These are phyloP conservation scores for Colletotrichum shisoi DNA, from an alignment of 2,329 filamentous ascomycete species.

Conservation along the genomic window DNA sequence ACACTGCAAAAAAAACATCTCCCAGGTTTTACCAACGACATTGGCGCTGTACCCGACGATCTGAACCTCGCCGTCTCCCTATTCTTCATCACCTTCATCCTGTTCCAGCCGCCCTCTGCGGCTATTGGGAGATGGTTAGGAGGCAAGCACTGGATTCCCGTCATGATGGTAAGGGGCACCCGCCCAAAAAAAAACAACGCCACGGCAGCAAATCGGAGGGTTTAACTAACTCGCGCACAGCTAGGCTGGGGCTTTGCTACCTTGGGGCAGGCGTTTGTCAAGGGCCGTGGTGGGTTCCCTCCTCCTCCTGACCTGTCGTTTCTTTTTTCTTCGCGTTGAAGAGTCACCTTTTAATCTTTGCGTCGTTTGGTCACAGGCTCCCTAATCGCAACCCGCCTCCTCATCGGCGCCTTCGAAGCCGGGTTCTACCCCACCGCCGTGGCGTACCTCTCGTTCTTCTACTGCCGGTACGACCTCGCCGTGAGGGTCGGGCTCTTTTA, in stretches of 20 bases:
- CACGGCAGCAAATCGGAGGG: slow-evolving; percentile 46
- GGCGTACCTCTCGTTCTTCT: slow-evolving; percentile 66
- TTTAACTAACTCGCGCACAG: slow-evolving; percentile 53
- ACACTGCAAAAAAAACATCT: background rate
- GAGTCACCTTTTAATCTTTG: background rate
- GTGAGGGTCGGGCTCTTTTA: slow-evolving; percentile 63
- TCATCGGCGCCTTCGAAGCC: slow-evolving; percentile 49
- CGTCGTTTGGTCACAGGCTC: slow-evolving; percentile 33
- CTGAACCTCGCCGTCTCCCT: slow-evolving; percentile 64
- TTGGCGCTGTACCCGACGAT: slow-evolving; percentile 60
- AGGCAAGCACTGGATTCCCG: slow-evolving; percentile 64
- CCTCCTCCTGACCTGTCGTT: background rate
- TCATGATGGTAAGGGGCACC: slow-evolving; percentile 60
- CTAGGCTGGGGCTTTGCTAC: slow-evolving; percentile 46
- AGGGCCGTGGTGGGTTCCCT: slow-evolving; percentile 41
- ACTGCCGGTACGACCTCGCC: slow-evolving; percentile 65
- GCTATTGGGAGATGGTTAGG: slow-evolving; percentile 51
- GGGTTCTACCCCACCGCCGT: slow-evolving; percentile 68
- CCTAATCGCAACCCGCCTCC: slow-evolving; percentile 41
- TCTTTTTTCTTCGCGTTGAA: background rate
- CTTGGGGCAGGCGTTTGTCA: slow-evolving; percentile 45
- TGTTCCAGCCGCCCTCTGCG: slow-evolving; percentile 63
- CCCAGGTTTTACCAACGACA: slow-evolving; percentile 60
- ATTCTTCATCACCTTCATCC: slow-evolving; percentile 67
- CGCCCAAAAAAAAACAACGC: slow-evolving; percentile 51